A percentile compares a stretch with the other conserved stretches of the same genome.
Conservation (phyloP, 164 flowering plant genomes). For the Aristolochia fimbriata region DNA sequence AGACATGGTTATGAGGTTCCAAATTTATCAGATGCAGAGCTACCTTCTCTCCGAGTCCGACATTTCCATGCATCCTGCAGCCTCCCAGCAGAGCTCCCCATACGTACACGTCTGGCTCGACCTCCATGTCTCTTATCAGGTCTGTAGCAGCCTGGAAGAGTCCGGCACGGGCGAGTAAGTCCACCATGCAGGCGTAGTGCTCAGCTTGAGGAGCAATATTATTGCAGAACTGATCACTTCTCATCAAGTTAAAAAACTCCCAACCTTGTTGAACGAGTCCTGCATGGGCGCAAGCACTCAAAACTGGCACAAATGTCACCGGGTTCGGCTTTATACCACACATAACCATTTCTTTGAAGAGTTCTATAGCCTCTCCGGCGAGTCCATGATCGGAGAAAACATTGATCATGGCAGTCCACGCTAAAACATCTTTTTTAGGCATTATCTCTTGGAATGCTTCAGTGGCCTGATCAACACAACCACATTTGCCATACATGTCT, state of each 20-base stretch:
- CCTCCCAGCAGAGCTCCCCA: slow-evolving; percentile 40
- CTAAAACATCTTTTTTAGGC: slow-evolving; percentile 9
- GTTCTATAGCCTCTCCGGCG: slow-evolving; percentile 7
- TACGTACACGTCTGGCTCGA: slow-evolving; percentile 24
- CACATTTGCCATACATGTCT: slow-evolving; percentile 48
- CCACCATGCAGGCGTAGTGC: slow-evolving; percentile 16
- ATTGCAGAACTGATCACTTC: slow-evolving; percentile 2
- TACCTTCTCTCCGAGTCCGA: slow-evolving; percentile 28
- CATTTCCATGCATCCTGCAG: slow-evolving; percentile 33
- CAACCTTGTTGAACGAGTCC: slow-evolving; percentile 11
- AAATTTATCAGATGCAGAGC: slow-evolving; percentile 16
- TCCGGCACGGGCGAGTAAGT: slow-evolving; percentile 17
- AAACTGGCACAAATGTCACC: slow-evolving; percentile 12
- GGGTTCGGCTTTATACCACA: slow-evolving; percentile 9
- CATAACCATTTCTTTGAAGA: slow-evolving; percentile 10
- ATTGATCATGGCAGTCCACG: slow-evolving; percentile 17
- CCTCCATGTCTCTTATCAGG: slow-evolving; percentile 21
- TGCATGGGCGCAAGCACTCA: slow-evolving; percentile 13
- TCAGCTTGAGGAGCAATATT: slow-evolving; percentile 11
- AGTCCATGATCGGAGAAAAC: slow-evolving; percentile 14
- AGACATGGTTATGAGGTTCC: slow-evolving; percentile 30
- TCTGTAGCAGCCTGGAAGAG: slow-evolving; percentile 8
- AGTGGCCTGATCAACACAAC: slow-evolving; percentile 11
- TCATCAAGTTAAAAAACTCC: slow-evolving; percentile 8
- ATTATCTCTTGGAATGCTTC: slow-evolving; percentile 7